phyloP scores from a whole-genome alignment of 1,284 basidiomycete species.

The Ceratobasidium sp. region DNA sequence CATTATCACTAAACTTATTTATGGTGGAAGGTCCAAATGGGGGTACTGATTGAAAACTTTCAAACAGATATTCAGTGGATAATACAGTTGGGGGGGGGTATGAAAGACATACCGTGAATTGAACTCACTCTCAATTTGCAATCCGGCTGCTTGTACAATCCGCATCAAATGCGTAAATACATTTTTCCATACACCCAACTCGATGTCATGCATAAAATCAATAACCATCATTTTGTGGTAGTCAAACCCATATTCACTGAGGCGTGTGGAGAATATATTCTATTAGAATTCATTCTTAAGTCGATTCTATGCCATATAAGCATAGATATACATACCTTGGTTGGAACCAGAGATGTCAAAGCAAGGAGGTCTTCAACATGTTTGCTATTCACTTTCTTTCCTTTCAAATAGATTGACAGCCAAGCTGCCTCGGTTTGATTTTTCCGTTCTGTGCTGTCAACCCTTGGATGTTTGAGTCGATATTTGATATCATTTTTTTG shows the following conservation, averaged over 20 bases:
- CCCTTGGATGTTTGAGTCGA: background rate
- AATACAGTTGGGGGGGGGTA: too few species aligned
- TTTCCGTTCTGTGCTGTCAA: conserved; percentile 6
- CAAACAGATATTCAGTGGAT: background rate
- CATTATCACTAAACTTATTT: conserved; percentile 1
- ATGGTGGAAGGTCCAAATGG: conserved; percentile 18
- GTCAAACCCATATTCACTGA: conserved; percentile 1
- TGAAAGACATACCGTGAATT: conserved; percentile 10
- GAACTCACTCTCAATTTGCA: conserved; percentile 20
- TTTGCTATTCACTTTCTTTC: conserved; percentile 13
- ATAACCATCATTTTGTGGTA: conserved; percentile 28
- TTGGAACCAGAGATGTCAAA: conserved; percentile 28
- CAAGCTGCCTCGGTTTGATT: background rate
- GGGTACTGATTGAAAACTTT: conserved; percentile 19
- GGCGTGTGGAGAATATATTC: conserved; percentile 26
- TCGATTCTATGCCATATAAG: background rate
- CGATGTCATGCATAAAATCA: conserved; percentile 53
- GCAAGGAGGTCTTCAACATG: background rate
- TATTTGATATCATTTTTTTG: conserved; percentile 40
- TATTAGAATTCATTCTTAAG: background rate
- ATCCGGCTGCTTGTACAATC: conserved; percentile 45
- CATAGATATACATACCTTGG: conserved; percentile 12
- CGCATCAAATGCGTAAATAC: conserved; percentile 50
- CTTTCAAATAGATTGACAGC: conserved; percentile 10
- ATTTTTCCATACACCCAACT: conserved; percentile 52